Percentiles rank a stretch among this genome's conserved stretches.
These are phyloP conservation scores for Berkeleyomyces basicola DNA, from an alignment of 2,329 filamentous ascomycete genomes.

Conservation along the genomic window DNA sequence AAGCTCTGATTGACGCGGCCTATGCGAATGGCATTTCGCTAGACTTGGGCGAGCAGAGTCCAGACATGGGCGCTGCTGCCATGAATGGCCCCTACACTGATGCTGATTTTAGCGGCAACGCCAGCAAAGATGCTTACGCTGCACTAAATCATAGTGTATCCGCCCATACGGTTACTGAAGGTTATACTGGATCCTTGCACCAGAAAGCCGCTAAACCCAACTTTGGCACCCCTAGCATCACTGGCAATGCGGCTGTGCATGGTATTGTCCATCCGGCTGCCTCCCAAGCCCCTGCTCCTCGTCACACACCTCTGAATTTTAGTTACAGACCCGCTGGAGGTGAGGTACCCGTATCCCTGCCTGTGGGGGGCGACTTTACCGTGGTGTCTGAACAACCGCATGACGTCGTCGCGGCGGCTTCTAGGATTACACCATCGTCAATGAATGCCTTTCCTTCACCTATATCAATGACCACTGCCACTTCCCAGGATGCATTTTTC, in stretches of 20 bases:
- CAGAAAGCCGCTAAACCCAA: background rate
- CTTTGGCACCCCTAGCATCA: background rate
- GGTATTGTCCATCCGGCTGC: background rate
- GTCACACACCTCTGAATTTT: background rate
- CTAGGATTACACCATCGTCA: background rate
- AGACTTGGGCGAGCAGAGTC: background rate
- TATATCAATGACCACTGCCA: slow-evolving; percentile 12
- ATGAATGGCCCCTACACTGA: background rate
- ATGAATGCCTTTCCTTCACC: slow-evolving; percentile 9
- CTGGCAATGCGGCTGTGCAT: slow-evolving; percentile 1
- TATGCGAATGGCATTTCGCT: background rate
- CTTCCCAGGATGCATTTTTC: background rate
- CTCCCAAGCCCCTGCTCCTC: background rate
- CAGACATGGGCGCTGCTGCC: background rate
- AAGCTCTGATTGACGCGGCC: background rate
- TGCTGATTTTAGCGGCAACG: background rate
- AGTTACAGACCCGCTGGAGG: background rate
- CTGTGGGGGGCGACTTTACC: background rate
- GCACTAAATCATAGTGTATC: background rate
- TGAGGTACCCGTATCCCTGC: slow-evolving; percentile 1
- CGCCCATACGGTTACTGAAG: background rate
- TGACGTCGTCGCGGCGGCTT: slow-evolving; percentile 9
- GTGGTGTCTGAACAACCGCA: slow-evolving; percentile 2
- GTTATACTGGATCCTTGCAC: slow-evolving; percentile 4
- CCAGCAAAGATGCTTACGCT: background rate